A percentile compares a stretch with the other conserved stretches of the same genome.
Evolutionary conservation across 2,329 filamentous ascomycete genomes (phyloP).

Genomic region (Paecilomyces niveus): DNA sequence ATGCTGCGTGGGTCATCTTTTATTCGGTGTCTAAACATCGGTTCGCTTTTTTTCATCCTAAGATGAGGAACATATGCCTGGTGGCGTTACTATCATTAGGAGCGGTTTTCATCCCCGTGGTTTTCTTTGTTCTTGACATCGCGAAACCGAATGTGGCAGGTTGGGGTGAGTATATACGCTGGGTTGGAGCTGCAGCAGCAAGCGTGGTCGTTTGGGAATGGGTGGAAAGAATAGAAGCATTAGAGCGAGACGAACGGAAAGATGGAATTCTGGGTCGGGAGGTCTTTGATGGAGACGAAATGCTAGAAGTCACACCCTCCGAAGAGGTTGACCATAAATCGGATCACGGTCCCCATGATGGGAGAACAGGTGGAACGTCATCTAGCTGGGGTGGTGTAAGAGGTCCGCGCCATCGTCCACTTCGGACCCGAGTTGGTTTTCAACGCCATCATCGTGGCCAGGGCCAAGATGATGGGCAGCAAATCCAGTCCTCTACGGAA

Average conservation of each 20-base stretch:
- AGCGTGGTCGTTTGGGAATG: constrained; percentile 98
- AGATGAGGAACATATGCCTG: constrained; percentile 83
- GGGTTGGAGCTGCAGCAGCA: constrained; percentile 90
- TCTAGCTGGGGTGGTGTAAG: constrained; percentile 34
- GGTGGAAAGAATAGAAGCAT: constrained; percentile 88
- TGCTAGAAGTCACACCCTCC: constrained; percentile 63
- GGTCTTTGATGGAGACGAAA: constrained; percentile 90
- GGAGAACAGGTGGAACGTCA: constrained; percentile 26
- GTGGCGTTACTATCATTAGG: constrained; percentile 72
- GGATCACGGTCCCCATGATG: constrained; percentile 31
- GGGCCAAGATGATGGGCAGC: constrained; percentile 7
- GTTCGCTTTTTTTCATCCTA: constrained; percentile 81
- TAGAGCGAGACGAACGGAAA: constrained; percentile 89
- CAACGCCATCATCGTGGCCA: constrained; percentile 16
- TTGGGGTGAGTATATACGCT: constrained; percentile 92
- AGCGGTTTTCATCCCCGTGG: constrained; percentile 79
- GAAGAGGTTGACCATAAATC: constrained; percentile 44
- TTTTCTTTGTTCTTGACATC: constrained; percentile 91
- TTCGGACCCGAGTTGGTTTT: constrained; percentile 26
- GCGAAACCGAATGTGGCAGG: constrained; percentile 76
- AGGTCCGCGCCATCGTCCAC: constrained; percentile 26
- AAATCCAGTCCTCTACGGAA: constrained; percentile 7
- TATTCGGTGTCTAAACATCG: constrained; percentile 87
- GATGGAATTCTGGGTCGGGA: constrained; percentile 86
- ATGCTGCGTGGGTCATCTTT: constrained; percentile 90